phyloP scores from a whole-genome alignment of 2,329 filamentous ascomycete genomes.

The Stachybotrys echinatus region DNA sequence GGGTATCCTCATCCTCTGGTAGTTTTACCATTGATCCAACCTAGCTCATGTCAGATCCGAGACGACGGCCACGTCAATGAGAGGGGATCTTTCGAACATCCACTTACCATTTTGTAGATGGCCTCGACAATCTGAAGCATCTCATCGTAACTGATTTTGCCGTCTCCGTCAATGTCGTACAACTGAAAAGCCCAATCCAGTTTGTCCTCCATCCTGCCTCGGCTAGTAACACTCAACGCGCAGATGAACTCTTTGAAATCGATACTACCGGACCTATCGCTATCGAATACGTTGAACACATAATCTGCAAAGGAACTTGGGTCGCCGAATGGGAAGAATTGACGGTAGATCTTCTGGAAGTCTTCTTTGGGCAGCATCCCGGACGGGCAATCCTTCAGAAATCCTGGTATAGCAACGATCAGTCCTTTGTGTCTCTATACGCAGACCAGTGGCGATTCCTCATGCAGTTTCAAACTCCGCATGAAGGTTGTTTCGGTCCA shows the following conservation, averaged over 20 bases:
- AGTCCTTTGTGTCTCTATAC: no score
- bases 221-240: slow-evolving; percentile 90
- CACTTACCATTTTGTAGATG: slow-evolving; percentile 95
- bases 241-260: slow-evolving; percentile 99
- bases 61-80: slow-evolving; percentile 1
- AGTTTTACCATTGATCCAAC: slow-evolving; percentile 99
- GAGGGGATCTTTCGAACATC: no score
- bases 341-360: slow-evolving; percentile 99
- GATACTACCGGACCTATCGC: slow-evolving; percentile 94
- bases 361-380: slow-evolving; percentile 97
- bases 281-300: slow-evolving; percentile 98
- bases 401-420: slow-evolving; percentile 53
- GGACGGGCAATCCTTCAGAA: slow-evolving; percentile 95
- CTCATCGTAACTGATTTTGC: slow-evolving; percentile 98
- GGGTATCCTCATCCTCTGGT: slow-evolving; percentile 96
- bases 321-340: slow-evolving; percentile 98
- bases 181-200: slow-evolving; percentile 99
- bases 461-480: no score
- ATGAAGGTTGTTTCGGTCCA: no score
- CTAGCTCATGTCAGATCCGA: slow-evolving; percentile 37
- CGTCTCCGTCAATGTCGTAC: slow-evolving; percentile 98
- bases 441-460: no score
- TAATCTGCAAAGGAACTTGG: slow-evolving; percentile 97
- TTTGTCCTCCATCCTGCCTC: slow-evolving; percentile 99
- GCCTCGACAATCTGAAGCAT: slow-evolving; percentile 99